Evolutionary conservation across 768 basidiomycete genomes (phyloP), one percentile per base, ranked within the genome.

Genomic region (Termitomyces sp.): DNA sequence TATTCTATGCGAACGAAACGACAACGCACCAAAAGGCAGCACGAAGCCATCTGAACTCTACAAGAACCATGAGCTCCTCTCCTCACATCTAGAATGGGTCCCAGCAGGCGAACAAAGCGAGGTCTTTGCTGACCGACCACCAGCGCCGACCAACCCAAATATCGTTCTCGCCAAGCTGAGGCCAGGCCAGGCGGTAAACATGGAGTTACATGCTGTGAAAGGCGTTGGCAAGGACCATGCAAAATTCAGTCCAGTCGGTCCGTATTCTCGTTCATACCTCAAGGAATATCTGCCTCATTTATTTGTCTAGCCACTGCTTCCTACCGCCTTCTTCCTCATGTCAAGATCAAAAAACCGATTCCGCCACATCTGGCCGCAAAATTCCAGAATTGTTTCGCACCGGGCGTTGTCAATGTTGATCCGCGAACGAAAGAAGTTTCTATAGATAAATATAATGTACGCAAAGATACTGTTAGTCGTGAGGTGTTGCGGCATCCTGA

Each of bases 181-280:
- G 44, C 96, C 96, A 0, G 96, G 95, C 5, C 97, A 99, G 70
- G 77, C 80, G 48, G 74, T 99, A 40, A 80, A 90, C 41, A 81
- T 91, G 73, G 88, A 93, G 64, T 64, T 95, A 54, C 94, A 98
- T 64, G 95, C 93, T 21, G 75, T 94, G 58, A 98, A 98, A 64
- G 90, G 93, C 14, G 83, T 91, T 15, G 94, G 94, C 15, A 90
- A 90, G 64, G 93, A 95, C 58, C 96, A 99, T 64, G 94, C 97
- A 45, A 99, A 99, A 68, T 99, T 91, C 68, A 91, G 84, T 55
- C 94, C 97, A 30, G 97, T 98, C 50, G 93, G 94, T 90, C 62
- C 22, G 55, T 54, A 82, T 72, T 5, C 4, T 44, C 44, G 7
- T 42, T 17, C 42, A 9, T 3, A 17, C 40, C 19, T 10, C 28